phyloP scores from a whole-genome alignment of 2,329 filamentous ascomycete species.

The Macroventuria anomochaeta region DNA sequence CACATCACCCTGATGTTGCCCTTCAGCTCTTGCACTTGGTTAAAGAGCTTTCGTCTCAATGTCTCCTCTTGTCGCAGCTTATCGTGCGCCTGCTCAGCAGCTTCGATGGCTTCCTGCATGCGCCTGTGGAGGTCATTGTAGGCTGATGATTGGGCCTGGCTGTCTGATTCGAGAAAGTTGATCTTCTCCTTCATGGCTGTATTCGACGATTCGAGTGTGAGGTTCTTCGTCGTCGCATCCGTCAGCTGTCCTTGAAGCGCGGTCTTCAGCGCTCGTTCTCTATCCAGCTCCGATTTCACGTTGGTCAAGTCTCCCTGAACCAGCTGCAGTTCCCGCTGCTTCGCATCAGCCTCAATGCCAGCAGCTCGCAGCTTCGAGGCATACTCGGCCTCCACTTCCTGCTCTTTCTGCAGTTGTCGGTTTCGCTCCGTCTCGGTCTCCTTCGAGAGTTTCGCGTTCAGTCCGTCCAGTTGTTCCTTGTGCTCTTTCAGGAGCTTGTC shows the following conservation, averaged over 20 bases:
- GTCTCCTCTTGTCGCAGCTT: constrained; percentile 93
- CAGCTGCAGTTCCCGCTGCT: constrained; percentile 60
- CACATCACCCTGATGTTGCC: constrained; percentile 99
- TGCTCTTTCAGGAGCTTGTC: constrained; percentile 67
- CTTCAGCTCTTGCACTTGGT: constrained; percentile 96
- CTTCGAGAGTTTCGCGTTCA: constrained; percentile 67
- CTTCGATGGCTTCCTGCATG: constrained; percentile 76
- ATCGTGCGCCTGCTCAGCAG: constrained; percentile 73
- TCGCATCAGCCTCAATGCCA: constrained; percentile 65
- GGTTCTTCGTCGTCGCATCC: constrained; percentile 49
- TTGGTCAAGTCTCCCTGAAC: constrained; percentile 60
- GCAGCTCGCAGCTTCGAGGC: constrained; percentile 62
- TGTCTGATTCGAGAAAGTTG: constrained; percentile 87
- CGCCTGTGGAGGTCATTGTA: constrained; percentile 82
- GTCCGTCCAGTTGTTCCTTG: constrained; percentile 69
- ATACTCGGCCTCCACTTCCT: constrained; percentile 65
- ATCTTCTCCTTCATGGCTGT: constrained; percentile 81
- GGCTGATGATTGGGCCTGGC: constrained; percentile 84
- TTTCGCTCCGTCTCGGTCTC: constrained; percentile 71
- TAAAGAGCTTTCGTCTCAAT: constrained; percentile 87
- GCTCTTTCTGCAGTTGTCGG: constrained; percentile 66
- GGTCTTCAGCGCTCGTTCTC: constrained; percentile 68
- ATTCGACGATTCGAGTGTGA: constrained; percentile 74
- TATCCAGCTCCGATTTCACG: constrained; percentile 50
- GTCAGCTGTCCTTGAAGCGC: constrained; percentile 63